These are phyloP conservation scores for Eragrostis curvula DNA, from an alignment of 176 grass and related monocot species.

Conservation along the genomic window DNA sequence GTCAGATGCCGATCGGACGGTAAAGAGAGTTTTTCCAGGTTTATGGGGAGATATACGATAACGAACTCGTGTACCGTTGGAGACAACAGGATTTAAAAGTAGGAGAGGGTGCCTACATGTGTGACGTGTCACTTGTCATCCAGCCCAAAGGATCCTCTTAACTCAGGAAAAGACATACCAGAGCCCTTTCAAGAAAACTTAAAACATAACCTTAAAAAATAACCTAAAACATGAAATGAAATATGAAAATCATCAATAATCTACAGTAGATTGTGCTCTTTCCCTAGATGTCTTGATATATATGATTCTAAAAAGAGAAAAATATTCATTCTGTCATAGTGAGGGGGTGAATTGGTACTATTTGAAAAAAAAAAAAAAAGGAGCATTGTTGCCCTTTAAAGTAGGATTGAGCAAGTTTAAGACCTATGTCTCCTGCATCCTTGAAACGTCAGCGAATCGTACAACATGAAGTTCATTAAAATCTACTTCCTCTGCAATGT, in stretches of 20 bases:
- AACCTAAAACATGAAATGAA: too few relatives aligned
- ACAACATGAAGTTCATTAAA: neutral
- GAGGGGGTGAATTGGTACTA: neutral
- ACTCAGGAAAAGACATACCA: neutral
- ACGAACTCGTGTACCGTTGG: conserved; percentile 52
- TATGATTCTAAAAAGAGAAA: neutral
- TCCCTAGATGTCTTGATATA: neutral
- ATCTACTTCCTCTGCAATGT: too few relatives aligned
- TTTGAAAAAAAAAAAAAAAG: too few relatives aligned
- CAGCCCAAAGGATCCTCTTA: neutral
- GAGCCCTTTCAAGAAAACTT: neutral
- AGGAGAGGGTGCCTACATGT: neutral
- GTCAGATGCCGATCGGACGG: conserved; percentile 44
- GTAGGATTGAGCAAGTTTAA: too few relatives aligned
- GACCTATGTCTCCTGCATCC: neutral
- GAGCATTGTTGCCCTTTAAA: neutral
- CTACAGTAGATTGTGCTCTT: neutral
- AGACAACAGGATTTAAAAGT: conserved; percentile 21
- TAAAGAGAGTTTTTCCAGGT: neutral
- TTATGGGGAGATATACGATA: conserved; percentile 22
- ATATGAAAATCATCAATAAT: neutral
- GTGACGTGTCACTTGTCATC: conserved; percentile 4
- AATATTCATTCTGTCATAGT: neutral
- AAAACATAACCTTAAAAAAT: too few relatives aligned
- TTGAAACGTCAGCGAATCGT: neutral